Base-by-base conservation (phyloP, 2,329 filamentous ascomycete genomes). In the Aureobasidium sp. region DNA sequence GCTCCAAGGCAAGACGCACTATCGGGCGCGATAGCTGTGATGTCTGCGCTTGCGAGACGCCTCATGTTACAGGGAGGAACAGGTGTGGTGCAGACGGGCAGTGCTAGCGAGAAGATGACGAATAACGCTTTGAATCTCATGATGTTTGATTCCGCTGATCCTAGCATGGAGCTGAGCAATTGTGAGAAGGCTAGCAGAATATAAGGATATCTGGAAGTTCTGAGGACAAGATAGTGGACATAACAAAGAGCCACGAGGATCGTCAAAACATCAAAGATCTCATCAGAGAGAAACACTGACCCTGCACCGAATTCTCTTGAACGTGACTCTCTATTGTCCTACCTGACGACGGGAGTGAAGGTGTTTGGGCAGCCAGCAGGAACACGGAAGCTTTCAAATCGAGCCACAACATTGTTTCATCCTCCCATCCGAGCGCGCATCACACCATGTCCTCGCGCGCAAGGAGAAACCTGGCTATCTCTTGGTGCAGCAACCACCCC, bases 1-100 rank as follows among this genome's bases (percentile, higher is more conserved):
- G 78, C 73, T 43, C 73, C 72, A 51, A 74, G 73, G 76, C 88
- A 90, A 10, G 75, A 71, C 20, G 72, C 70, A 1, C 87, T 84
- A 2, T 67, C 71, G 3, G 87, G 84, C n/a, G 83, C 81, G 70
- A 90, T 84, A 56, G 73, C 62, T 64, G 72, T 70, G 68, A 88
- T 75, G 66, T 79, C 75, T 39, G 71, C 68, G 24, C 71, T 70
- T 10, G 77, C 71, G 61, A 73, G 47, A 17, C 5, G 53, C 17
- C 39, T 29, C n/a, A 26, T 39, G 46, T 59, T 52, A 36, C 48
- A 61, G 27, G 59, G 57, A 36, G 53, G 41, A 37, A 51, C 44
- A 27, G 57, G 37, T 37, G 46, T 20, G 44, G 46, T 46, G 43
- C 43, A 59, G 43, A 27, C 9, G 12, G 43, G 55, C 44, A 60